These are phyloP conservation scores for Flaveria ramosissima DNA, from an alignment of 129 eudicot species.

Conservation along the genomic window DNA sequence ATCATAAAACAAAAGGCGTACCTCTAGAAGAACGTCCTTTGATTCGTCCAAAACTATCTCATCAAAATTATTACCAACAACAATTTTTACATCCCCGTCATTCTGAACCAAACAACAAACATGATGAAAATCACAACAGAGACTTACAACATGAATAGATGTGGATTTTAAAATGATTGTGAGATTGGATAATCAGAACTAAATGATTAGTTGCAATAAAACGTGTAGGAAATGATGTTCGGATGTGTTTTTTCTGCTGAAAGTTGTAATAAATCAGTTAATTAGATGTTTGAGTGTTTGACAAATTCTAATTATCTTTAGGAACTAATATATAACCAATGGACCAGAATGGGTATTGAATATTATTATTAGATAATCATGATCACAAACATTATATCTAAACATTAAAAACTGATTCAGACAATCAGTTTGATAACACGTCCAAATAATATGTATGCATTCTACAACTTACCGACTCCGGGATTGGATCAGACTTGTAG, in stretches of 20 bases:
- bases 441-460: not conserved
- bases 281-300: not conserved
- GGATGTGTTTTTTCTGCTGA: not conserved
- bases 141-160: not conserved
- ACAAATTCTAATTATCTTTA: not conserved
- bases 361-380: not conserved
- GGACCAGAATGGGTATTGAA: not conserved
- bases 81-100: constrained; percentile 84
- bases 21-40: constrained; percentile 98
- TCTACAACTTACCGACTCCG: constrained; percentile 61
- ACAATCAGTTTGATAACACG: not conserved
- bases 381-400: not conserved
- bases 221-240: constrained; percentile 1
- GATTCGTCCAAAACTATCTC: constrained; percentile 92
- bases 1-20: constrained; percentile 25
- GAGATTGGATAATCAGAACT: not conserved
- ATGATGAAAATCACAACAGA: constrained; percentile 11
- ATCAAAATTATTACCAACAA: constrained; percentile 89
- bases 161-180: not conserved
- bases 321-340: not conserved
- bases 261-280: not conserved
- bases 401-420: constrained; percentile 2
- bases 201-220: not conserved
- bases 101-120: constrained; percentile 51
- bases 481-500: constrained; percentile 84